Conservation (phyloP, 768 basidiomycete species). For the Serendipita vermifera region DNA sequence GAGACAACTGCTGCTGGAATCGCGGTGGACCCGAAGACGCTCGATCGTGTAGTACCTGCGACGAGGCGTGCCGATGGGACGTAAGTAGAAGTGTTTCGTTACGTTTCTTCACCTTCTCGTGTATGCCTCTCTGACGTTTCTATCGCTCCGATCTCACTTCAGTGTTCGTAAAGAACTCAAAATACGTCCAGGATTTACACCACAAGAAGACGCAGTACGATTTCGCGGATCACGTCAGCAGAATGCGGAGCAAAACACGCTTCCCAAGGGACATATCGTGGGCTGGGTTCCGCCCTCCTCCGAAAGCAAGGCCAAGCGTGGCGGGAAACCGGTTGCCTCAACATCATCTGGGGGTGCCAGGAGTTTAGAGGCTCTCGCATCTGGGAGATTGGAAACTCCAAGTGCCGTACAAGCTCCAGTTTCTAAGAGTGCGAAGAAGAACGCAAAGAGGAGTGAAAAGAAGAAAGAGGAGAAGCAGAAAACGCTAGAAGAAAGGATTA, state of each 20-base stretch:
- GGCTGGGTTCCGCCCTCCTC: conserved; percentile 61
- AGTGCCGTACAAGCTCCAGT: conserved; percentile 26
- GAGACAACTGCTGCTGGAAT: conserved; percentile 65
- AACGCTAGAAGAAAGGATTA: conserved; percentile 34
- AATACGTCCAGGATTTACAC: conserved; percentile 86
- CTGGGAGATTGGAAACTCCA: conserved; percentile 18
- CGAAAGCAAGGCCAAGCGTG: conserved; percentile 13
- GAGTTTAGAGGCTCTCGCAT: conserved; percentile 8
- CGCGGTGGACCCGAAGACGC: conserved; percentile 67
- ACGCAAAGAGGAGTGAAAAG: conserved; percentile 72
- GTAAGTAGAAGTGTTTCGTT: conserved; percentile 35
- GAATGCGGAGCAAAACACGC: conserved; percentile 47
- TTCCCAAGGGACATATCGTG: conserved; percentile 70
- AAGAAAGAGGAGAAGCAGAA: conserved; percentile 43
- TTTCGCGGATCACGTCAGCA: conserved; percentile 71
- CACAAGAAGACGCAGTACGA: conserved; percentile 82
- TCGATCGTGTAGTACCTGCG: conserved; percentile 81
- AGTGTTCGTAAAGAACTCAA: conserved; percentile 81
- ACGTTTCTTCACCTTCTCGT: conserved; percentile 9
- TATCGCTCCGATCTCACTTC: background rate
- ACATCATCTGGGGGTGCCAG: conserved; percentile 3
- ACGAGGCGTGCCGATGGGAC: conserved; percentile 72
- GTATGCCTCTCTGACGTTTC: conserved; percentile 10
- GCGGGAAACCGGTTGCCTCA: conserved; percentile 3
- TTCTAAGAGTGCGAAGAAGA: conserved; percentile 52